Evolutionary conservation across 2,329 filamentous ascomycete species (phyloP).

Genomic region (Fonsecaea monophora): DNA sequence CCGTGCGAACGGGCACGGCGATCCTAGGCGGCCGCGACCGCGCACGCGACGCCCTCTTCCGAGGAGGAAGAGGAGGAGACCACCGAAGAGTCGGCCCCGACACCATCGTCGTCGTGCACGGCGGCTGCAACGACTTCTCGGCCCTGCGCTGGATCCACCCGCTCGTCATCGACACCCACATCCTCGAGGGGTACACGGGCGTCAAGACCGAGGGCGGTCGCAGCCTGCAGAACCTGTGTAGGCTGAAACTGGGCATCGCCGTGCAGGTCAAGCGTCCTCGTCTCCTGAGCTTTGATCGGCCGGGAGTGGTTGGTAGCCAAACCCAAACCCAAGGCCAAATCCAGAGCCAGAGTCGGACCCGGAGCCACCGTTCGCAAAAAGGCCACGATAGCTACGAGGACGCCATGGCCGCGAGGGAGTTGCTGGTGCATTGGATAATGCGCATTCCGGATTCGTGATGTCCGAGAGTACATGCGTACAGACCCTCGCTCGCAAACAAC

Average conservation of each 20-base stretch:
- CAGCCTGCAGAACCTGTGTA: constrained; percentile 39
- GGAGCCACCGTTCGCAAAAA: no score
- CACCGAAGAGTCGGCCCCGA: constrained; percentile 42
- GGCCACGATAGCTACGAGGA: constrained; percentile 57
- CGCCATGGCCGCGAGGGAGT: constrained; percentile 53
- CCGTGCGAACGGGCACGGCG: constrained; percentile 37
- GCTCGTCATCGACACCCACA: constrained; percentile 54
- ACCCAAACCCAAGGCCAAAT: background rate
- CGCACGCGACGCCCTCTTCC: constrained; percentile 54
- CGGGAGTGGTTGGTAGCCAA: no score
- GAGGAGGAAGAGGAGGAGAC: no score
- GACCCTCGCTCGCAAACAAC: no score
- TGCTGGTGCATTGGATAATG: constrained; percentile 48
- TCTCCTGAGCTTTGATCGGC: constrained; percentile 2
- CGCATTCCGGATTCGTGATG: constrained; percentile 22
- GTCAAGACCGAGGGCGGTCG: constrained; percentile 28
- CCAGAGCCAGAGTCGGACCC: background rate
- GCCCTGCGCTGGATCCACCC: constrained; percentile 59
- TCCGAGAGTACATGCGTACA: background rate
- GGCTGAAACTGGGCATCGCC: constrained; percentile 33
- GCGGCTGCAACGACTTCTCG: constrained; percentile 52
- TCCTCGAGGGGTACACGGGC: constrained; percentile 38
- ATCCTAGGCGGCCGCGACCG: constrained; percentile 36
- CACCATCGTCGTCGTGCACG: constrained; percentile 60
- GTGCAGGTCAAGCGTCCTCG: constrained; percentile 40